phyloP scores from a whole-genome alignment of 2,329 filamentous ascomycete genomes.

The Colletotrichum costaricense region DNA sequence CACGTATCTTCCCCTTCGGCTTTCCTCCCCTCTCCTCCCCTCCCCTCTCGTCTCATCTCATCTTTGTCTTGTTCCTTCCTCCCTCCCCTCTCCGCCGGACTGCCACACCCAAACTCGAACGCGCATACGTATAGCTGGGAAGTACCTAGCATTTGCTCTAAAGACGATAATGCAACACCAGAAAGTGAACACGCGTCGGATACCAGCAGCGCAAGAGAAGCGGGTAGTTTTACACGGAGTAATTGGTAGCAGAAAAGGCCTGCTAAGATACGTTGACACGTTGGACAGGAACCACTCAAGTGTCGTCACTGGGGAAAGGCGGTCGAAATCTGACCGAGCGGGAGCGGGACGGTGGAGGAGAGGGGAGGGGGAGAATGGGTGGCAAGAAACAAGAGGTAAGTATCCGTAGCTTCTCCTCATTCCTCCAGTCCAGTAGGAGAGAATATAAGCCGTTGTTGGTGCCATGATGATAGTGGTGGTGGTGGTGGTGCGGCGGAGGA shows the following conservation, averaged over 20 bases:
- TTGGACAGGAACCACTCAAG: constrained; percentile 5
- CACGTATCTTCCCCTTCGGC: too few relatives aligned
- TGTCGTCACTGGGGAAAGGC: constrained; percentile 20
- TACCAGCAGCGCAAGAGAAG: too few relatives aligned
- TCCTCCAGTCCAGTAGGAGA: neutral
- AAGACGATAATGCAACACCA: neutral
- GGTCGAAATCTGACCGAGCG: neutral
- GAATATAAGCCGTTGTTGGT: neutral
- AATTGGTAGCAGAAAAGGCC: neutral
- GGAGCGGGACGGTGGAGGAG: neutral
- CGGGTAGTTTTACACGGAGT: too few relatives aligned
- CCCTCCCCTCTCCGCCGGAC: constrained; percentile 14
- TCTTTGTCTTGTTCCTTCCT: constrained; percentile 4
- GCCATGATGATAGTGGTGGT: neutral
- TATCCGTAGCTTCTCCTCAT: neutral
- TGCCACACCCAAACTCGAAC: constrained; percentile 25
- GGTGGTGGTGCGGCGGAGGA: neutral
- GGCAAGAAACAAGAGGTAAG: neutral
- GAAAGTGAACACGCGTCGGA: constrained; percentile 14
- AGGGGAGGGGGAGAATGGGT: constrained; percentile 3
- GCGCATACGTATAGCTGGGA: constrained; percentile 6
- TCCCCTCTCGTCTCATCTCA: neutral
- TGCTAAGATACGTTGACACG: constrained; percentile 1
- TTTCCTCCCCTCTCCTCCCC: neutral
- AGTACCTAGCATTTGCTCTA: constrained; percentile 7